Base-by-base conservation (phyloP, 768 basidiomycete genomes). In the Paxillus ammoniavirescens region DNA sequence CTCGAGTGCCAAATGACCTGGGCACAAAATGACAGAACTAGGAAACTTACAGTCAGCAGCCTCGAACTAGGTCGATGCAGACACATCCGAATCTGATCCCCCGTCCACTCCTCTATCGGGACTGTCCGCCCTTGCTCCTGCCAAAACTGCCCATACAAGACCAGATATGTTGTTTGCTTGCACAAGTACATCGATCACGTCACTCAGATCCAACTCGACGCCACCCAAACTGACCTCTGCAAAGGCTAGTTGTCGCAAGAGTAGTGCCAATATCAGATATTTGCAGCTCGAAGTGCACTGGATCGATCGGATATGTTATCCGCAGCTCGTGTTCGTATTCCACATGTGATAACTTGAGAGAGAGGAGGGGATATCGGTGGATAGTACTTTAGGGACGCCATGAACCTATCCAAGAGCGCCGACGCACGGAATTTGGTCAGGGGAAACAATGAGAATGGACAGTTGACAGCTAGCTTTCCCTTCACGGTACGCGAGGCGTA, bases 281-380 rank as follows among this genome's bases (percentile, higher is more conserved):
- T 62, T 69, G 3, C 71, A 64, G 18, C 52, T 28, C 36, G 36
- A n/a, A 13, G 64, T 63, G 60, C 17, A 26, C 26, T 18, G 62
- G 61, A 37, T 73, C 65, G 48, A 89, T 62, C 43, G 63, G 68
- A 67, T 93, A 94, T 8, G 80, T 81, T 42, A 94, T 74, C 28
- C 82, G 80, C 26, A 93, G 75, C 64, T 92, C 89, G 68, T 92
- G 91, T 54, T 91, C 89, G 2, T 89, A 84, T 26, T 77, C 77
- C 1, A 79, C 73, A 26, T 81, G 75, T 5, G 80, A 81, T 9
- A 82, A 80, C 50, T 80, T 73, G 57, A 93, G 78, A 42, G 79
- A 79, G 42, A 82, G 73, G 13, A 91, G 69, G 0, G 80, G 76
- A 21, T 21, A 21, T 21, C 79, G 81, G 55, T 94, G 89, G 7